Evolutionary conservation across 116 monocot species (phyloP).

Genomic region (Iris pallida): DNA sequence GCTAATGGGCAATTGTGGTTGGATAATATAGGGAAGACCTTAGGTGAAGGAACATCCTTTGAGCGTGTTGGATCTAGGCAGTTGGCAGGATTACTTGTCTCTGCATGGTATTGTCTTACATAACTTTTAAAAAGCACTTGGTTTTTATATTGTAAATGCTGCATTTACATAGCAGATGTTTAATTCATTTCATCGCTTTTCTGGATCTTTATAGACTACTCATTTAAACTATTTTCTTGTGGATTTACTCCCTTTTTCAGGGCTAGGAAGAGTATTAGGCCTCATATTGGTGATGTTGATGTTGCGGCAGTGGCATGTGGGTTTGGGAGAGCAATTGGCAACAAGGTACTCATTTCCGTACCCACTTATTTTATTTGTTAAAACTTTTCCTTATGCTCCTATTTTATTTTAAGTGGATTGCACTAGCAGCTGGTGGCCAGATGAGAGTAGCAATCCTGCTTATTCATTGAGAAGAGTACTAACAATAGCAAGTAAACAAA

Average conservation of each 20-base stretch:
- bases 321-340: conserved; percentile 91
- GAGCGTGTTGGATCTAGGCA: conserved; percentile 96
- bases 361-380: background rate
- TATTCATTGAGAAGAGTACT: too few species aligned
- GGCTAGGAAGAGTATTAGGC: conserved; percentile 73
- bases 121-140: background rate
- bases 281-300: conserved; percentile 91
- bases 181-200: conserved; percentile 3
- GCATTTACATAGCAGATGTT: background rate
- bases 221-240: background rate
- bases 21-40: conserved; percentile 70
- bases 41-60: conserved; percentile 88
- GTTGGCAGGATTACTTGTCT: conserved; percentile 82
- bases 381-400: background rate
- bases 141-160: background rate
- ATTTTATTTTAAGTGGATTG: background rate
- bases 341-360: conserved; percentile 55
- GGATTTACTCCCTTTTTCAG: conserved; percentile 27
- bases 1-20: conserved; percentile 98
- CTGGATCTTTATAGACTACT: background rate
- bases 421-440: too few species aligned
- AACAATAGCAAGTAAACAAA: too few species aligned
- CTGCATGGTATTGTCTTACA: conserved; percentile 59
- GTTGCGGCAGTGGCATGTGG: conserved; percentile 93
- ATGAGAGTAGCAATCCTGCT: too few species aligned